A percentile compares a stretch with the other conserved stretches of the same genome.
Conservation (phyloP, 2,329 filamentous ascomycete species). For the Pestalotiopsis sp. region DNA sequence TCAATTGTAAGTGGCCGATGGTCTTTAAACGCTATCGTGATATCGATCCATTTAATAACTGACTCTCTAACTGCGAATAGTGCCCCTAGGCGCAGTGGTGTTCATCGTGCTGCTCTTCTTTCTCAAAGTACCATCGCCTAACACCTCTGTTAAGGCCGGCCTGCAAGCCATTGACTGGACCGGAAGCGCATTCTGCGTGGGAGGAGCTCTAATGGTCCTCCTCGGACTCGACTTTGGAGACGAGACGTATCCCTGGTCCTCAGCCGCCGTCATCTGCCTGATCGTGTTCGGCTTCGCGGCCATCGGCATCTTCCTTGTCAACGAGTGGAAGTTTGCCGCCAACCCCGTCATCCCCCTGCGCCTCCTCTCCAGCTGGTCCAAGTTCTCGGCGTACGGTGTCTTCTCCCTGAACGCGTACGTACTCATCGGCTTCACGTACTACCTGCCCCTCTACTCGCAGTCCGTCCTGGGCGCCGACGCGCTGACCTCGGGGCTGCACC, state of each 20-base stretch:
- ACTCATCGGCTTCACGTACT: conserved; percentile 68
- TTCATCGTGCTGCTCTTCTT: conserved; percentile 61
- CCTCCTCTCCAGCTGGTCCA: conserved; percentile 57
- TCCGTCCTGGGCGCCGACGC: conserved; percentile 62
- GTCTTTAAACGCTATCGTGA: not conserved
- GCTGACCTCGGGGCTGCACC: conserved; percentile 59
- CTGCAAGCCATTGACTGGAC: conserved; percentile 61
- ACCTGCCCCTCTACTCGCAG: conserved; percentile 74
- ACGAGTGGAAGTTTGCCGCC: conserved; percentile 63
- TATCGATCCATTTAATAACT: not conserved
- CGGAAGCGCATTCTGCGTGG: conserved; percentile 63
- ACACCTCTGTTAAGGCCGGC: conserved; percentile 61
- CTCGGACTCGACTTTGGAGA: conserved; percentile 72
- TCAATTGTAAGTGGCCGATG: conserved; percentile 43
- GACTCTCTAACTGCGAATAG: conserved; percentile 16
- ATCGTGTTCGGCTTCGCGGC: conserved; percentile 58
- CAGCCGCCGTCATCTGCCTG: conserved; percentile 61
- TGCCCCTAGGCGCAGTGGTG: conserved; percentile 53
- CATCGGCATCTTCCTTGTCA: conserved; percentile 53
- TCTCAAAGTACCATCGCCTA: conserved; percentile 66
- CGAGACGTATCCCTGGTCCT: conserved; percentile 60
- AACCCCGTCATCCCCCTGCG: conserved; percentile 69
- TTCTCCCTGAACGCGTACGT: conserved; percentile 51
- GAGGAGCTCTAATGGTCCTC: conserved; percentile 67
- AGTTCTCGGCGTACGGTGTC: conserved; percentile 53